phyloP scores from a whole-genome alignment of 352 stramenopile species.

The Globisporangium alternatum region DNA sequence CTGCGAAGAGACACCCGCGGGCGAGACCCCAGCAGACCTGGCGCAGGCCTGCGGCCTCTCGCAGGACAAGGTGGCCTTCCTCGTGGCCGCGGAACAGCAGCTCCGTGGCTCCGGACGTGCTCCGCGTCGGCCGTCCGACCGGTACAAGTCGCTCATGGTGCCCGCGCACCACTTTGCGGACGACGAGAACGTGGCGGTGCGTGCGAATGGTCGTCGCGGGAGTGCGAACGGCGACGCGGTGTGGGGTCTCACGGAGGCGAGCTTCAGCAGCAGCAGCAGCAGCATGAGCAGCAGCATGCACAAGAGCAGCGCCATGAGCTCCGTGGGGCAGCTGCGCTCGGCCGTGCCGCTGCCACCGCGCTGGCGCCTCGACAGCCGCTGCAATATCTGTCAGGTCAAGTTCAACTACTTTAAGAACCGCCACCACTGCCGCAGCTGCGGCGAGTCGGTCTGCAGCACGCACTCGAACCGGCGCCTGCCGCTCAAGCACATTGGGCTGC shows the following conservation, averaged over 20 bases:
- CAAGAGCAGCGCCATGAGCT: constrained; percentile 8
- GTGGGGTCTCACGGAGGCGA: constrained; percentile 10
- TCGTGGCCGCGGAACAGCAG: constrained; percentile 42
- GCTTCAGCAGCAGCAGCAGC: constrained; percentile 1
- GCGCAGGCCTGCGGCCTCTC: constrained; percentile 49
- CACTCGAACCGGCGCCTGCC: constrained; percentile 71
- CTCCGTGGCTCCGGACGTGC: constrained; percentile 40
- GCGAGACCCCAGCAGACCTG: constrained; percentile 70
- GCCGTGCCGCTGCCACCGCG: constrained; percentile 48
- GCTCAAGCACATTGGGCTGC: constrained; percentile 56
- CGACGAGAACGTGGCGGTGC: constrained; percentile 9
- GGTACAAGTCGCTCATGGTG: constrained; percentile 38
- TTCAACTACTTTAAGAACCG: constrained; percentile 86
- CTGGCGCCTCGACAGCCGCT: constrained; percentile 74
- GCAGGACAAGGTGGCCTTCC: constrained; percentile 44
- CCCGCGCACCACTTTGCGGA: constrained; percentile 4
- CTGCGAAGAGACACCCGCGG: constrained; percentile 64
- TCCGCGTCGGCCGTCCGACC: constrained; percentile 40
- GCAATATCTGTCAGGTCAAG: constrained; percentile 81
- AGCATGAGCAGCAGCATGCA: constrained; percentile 7
- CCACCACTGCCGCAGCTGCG: constrained; percentile 89
- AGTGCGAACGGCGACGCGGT: neutral
- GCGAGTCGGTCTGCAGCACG: constrained; percentile 78
- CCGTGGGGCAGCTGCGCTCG: constrained; percentile 25
- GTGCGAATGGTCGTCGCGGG: constrained; percentile 1